Evolutionary conservation across 2,329 filamentous ascomycete species (phyloP), one percentile per base, ranked within the genome.

Genomic region (Microcera coccophila): DNA sequence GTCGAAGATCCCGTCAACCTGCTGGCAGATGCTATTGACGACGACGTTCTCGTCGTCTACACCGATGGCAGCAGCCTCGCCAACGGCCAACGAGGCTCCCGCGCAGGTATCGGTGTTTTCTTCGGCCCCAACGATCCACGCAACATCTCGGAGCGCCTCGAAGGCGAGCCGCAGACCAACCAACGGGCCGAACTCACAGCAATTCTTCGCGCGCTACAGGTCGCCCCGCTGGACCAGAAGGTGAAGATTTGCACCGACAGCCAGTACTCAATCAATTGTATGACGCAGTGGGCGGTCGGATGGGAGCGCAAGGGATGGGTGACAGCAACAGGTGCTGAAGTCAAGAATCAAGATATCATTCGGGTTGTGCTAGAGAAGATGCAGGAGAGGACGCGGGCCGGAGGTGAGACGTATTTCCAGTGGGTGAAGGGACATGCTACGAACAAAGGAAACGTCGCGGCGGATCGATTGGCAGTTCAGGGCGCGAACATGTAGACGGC

Each of bases 161-260:
- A 74, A 39, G 89, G 89, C 38, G 72, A 76, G 14, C 73, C 75
- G 9, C 93, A 97, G 67, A 97, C 93, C 1, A 98, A 98, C 62
- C 89, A 97, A 64, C 86, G 93, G 3, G 93, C 91, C n/a, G 93
- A 98, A 69, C 73, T 98, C 45, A 90, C 87, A 18, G 93, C 90
- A 7, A 85, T 97, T 49, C 73, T 87, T 21, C 85, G 90, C 44
- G 90, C 90, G 1, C 74, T 97, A 17, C 82, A 96, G 58, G 78
- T 84, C 35, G 81, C 84, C 2, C 83, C 87, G 1, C 67, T 78
- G 14, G 74, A 83, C 44, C 76, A 85, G 44, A 73, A 81, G 46
- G 77, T 94, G 11, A 76, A 82, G 43, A 94, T 98, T 52, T 78
- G 84, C 61, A 90, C 84, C n/a, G 93, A 98, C 67, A 93, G 87